Evolutionary conservation across 805 yeast genomes (phyloP), one percentile per base, ranked within the genome.

Genomic region (Hanseniaspora hatyaiensis): DNA sequence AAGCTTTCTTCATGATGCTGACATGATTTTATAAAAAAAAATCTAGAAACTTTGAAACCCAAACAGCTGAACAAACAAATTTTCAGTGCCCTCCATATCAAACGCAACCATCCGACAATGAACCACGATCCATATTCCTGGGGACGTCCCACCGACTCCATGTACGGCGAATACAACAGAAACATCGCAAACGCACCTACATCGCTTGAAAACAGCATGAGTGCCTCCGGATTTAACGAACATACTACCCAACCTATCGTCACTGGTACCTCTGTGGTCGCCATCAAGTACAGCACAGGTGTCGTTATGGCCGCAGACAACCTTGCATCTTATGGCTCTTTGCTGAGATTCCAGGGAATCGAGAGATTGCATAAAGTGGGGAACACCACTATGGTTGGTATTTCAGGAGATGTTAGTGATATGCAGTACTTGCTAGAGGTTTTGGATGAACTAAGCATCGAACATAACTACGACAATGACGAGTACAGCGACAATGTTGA

Each of bases 241-340:
- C 80, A 84, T 64, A 89, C 98, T 2, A 95, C 85, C 63, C 86
- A 80, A 60, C 99, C 99, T 40, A 82, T 84, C 55, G 85, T 92
- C 51, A 92, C 99, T 12, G 97, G 98, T 60, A 85, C 97, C 0
- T 86, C 96, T 30, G 98, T 92, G 19, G 72, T 92, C 56, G 94
- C 92, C 8, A 73, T 89, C 65, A 92, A 88, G 66, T 92, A 80
- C 69, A 71, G 83, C 53, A 82, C 82, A 55, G 99, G 99, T 33
- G 80, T 92, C 39, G 76, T 92, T 32, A 72, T 92, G 65, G 97
- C 99, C 2, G 96, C 98, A 4, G 99, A 92, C 63, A 84, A 84
- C 57, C 67, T 89, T 65, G 95, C 82, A 20, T 81, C 96, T 0
- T 92, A 89, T 62, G 99, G 99, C 0, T 86, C 96, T 1, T 70